Conservation (phyloP, 345 rosid species). For the Arabidopsis suecica region DNA sequence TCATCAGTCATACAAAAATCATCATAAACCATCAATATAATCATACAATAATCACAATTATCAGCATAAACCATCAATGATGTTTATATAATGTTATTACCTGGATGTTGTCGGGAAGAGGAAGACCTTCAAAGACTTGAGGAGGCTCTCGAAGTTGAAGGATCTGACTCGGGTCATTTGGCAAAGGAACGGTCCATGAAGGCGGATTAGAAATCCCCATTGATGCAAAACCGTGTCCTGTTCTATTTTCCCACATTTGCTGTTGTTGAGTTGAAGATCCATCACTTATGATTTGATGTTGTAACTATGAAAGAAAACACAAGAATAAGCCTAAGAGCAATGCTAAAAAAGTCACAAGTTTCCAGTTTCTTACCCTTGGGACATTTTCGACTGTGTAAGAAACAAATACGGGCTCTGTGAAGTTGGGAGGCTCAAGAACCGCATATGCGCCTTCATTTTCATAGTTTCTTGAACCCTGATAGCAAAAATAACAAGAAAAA, state of each 20-base stretch:
- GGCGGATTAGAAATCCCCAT: slow-evolving; percentile 47
- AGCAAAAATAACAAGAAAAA: slow-evolving; percentile 2
- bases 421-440: slow-evolving; percentile 51
- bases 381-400: slow-evolving; percentile 48
- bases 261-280: slow-evolving; percentile 36
- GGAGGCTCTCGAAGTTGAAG: slow-evolving; percentile 42
- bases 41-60: neutral
- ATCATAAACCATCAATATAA: slow-evolving; percentile 20
- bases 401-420: slow-evolving; percentile 47
- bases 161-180: slow-evolving; percentile 39
- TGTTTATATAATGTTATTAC: neutral
- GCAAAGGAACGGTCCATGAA: slow-evolving; percentile 41
- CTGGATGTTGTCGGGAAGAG: slow-evolving; percentile 45
- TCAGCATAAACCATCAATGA: neutral
- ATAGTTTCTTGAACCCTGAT: slow-evolving; percentile 47
- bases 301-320: slow-evolving; percentile 35
- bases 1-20: slow-evolving; percentile 25
- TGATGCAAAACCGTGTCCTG: slow-evolving; percentile 34
- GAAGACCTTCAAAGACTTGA: slow-evolving; percentile 49
- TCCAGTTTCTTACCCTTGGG: slow-evolving; percentile 43
- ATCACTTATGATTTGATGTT: slow-evolving; percentile 27
- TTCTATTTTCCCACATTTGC: slow-evolving; percentile 30
- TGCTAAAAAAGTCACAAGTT: neutral
- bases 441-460: slow-evolving; percentile 53
- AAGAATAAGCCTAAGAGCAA: slow-evolving; percentile 3